A percentile compares a stretch with the other conserved stretches of the same genome.
Conservation (phyloP, 352 stramenopile species). For the Globisporangium cylindrosporum region DNA sequence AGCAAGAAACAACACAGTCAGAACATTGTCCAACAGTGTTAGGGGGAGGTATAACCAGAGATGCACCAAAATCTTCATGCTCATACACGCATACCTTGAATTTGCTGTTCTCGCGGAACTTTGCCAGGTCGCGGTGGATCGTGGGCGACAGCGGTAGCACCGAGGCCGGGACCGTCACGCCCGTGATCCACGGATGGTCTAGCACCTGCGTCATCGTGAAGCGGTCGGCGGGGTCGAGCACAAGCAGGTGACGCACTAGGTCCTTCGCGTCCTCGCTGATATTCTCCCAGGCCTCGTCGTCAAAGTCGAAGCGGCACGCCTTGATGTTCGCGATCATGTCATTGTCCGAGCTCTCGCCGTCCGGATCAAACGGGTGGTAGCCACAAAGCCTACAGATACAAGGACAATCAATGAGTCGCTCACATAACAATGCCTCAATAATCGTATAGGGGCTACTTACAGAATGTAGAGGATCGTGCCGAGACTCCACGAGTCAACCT, state of each 20-base stretch:
- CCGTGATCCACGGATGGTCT: constrained; percentile 64
- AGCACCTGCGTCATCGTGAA: constrained; percentile 75
- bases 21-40: not conserved
- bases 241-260: constrained; percentile 70
- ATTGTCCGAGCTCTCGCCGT: constrained; percentile 70
- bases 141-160: constrained; percentile 56
- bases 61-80: too few species aligned
- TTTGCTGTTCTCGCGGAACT: constrained; percentile 57
- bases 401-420: not conserved
- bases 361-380: constrained; percentile 81
- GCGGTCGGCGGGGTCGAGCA: constrained; percentile 59
- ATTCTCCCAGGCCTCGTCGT: constrained; percentile 59
- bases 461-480: constrained; percentile 86
- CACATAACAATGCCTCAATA: constrained; percentile 1
- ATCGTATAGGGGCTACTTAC: constrained; percentile 26
- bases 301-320: constrained; percentile 69
- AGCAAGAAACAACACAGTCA: not conserved
- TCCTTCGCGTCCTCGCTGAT: constrained; percentile 72
- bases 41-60: too few species aligned
- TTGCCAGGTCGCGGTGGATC: constrained; percentile 65
- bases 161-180: constrained; percentile 18
- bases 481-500: constrained; percentile 88
- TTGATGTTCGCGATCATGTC: constrained; percentile 86
- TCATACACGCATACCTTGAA: constrained; percentile 7
- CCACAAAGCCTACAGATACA: constrained; percentile 50